Evolutionary conservation across 768 basidiomycete genomes (phyloP).

Genomic region (Wakefieldia striispora): DNA sequence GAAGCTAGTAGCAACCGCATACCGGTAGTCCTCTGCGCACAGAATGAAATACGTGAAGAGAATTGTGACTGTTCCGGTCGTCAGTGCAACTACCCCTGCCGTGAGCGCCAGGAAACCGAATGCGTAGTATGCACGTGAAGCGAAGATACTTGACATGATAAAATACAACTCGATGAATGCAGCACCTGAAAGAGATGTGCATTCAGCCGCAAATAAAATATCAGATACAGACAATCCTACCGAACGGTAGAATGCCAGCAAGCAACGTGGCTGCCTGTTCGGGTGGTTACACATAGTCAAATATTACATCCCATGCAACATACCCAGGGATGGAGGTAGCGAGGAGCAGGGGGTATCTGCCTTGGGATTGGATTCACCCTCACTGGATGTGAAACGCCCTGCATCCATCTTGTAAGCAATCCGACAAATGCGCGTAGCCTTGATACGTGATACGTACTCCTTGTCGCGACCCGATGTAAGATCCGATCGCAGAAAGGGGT

Average conservation of each 20-base stretch:
- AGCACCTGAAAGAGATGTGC: constrained; percentile 54
- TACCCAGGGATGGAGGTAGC: constrained; percentile 82
- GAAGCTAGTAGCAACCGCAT: constrained; percentile 15
- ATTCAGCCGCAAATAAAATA: constrained; percentile 4
- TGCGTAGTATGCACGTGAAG: constrained; percentile 90
- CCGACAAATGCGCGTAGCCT: not conserved
- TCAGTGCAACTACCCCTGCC: constrained; percentile 76
- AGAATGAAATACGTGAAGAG: constrained; percentile 87
- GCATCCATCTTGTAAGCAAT: constrained; percentile 9
- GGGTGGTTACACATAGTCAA: constrained; percentile 8
- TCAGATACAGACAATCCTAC: constrained; percentile 37
- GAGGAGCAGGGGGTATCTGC: constrained; percentile 89
- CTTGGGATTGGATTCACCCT: constrained; percentile 91
- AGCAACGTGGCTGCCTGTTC: constrained; percentile 66
- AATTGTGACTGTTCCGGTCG: constrained; percentile 89
- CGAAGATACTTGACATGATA: constrained; percentile 87
- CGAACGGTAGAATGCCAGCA: constrained; percentile 92
- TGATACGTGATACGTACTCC: constrained; percentile 68
- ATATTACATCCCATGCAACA: constrained; percentile 19
- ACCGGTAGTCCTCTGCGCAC: constrained; percentile 95
- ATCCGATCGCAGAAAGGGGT: constrained; percentile 82
- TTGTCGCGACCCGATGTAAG: constrained; percentile 82
- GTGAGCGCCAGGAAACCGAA: constrained; percentile 94
- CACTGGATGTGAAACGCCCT: constrained; percentile 80
- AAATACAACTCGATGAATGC: constrained; percentile 96